These are phyloP conservation scores for Pichia sp. DNA, from an alignment of 1,139 yeast genomes.

Conservation along the genomic window DNA sequence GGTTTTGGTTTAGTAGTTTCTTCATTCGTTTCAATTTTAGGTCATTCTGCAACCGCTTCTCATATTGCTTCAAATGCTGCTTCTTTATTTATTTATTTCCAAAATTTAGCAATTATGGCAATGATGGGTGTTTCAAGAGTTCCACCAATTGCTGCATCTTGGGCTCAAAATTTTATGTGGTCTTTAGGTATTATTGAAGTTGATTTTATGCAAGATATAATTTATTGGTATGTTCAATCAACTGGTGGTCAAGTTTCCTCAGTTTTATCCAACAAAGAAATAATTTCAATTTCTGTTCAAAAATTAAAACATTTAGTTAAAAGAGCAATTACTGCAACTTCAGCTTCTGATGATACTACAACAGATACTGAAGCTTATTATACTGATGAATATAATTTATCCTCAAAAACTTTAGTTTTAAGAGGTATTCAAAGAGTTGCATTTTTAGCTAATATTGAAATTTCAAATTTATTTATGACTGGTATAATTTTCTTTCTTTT, in stretches of 20 bases:
- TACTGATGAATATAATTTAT: constrained; percentile 58
- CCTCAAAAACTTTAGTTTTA: constrained; percentile 66
- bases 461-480: constrained; percentile 80
- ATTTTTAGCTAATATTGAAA: constrained; percentile 74
- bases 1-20: constrained; percentile 84
- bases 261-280: constrained; percentile 48
- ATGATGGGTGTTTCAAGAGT: constrained; percentile 94
- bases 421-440: constrained; percentile 94
- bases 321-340: constrained; percentile 25
- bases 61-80: constrained; percentile 95
- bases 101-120: constrained; percentile 83
- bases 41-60: constrained; percentile 90
- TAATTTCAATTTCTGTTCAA: constrained; percentile 77
- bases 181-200: constrained; percentile 83
- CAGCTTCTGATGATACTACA: constrained; percentile 39
- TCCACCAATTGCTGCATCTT: constrained; percentile 97
- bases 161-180: constrained; percentile 98
- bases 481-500: constrained; percentile 78
- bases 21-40: constrained; percentile 79
- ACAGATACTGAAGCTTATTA: constrained; percentile 55
- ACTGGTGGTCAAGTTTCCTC: constrained; percentile 89
- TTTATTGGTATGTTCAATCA: constrained; percentile 94
- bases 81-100: constrained; percentile 89
- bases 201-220: constrained; percentile 76
- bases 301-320: constrained; percentile 33